These are phyloP conservation scores for Rhododendron molle DNA, from an alignment of 148 eudicot species.

Conservation along the genomic window DNA sequence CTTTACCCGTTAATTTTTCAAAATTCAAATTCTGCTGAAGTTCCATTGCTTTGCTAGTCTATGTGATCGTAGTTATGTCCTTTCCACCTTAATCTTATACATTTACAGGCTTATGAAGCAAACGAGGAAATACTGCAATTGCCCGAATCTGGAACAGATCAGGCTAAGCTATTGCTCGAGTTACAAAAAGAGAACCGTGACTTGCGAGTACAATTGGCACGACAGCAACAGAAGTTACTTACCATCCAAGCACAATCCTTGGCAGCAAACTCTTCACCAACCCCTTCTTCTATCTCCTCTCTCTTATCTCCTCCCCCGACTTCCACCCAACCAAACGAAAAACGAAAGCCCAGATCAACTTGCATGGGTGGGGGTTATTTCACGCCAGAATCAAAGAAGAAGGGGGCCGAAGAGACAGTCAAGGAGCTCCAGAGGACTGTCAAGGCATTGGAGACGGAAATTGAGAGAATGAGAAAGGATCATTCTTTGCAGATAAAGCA, in stretches of 20 bases:
- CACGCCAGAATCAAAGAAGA: conserved; percentile 62
- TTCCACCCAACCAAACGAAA: conserved; percentile 36
- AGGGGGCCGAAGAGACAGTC: conserved; percentile 41
- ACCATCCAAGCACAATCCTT: conserved; percentile 63
- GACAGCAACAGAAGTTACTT: conserved; percentile 74
- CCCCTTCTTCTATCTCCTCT: conserved; percentile 42
- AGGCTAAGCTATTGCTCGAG: conserved; percentile 67
- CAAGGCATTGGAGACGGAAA: conserved; percentile 50
- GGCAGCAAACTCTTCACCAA: conserved; percentile 59
- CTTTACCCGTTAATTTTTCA: not conserved
- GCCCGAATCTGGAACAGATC: conserved; percentile 52
- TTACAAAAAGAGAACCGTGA: conserved; percentile 81
- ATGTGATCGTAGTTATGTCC: not conserved
- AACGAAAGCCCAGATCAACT: conserved; percentile 39
- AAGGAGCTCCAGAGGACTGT: conserved; percentile 54
- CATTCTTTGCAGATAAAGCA: conserved; percentile 56
- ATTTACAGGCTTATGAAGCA: conserved; percentile 50
- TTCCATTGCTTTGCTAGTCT: not conserved
- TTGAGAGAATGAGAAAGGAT: conserved; percentile 68
- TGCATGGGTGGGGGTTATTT: conserved; percentile 36
- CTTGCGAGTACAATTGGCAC: conserved; percentile 60
- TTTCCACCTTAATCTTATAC: not conserved
- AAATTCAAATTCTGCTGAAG: not conserved
- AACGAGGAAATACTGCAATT: conserved; percentile 52
- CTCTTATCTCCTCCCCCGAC: conserved; percentile 43